These are phyloP conservation scores for Magnaporthiopsis incrustans DNA, from an alignment of 2,329 filamentous ascomycete genomes.

Conservation along the genomic window DNA sequence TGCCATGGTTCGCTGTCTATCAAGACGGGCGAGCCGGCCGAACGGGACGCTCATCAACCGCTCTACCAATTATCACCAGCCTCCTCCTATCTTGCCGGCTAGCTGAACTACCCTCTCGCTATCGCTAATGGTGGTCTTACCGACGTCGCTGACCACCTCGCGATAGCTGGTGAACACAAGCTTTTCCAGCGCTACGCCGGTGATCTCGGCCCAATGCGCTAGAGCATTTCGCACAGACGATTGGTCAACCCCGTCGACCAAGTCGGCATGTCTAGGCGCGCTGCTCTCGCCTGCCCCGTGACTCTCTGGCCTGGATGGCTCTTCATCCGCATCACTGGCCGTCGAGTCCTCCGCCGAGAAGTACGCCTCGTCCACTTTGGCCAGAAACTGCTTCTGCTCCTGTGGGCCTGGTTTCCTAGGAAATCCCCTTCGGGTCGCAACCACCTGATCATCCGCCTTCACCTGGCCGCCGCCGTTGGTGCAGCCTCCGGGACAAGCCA, in stretches of 20 bases:
- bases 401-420: slow-evolving; percentile 56
- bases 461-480: slow-evolving; percentile 97
- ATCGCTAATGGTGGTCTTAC: slow-evolving; percentile 60
- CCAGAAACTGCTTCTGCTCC: slow-evolving; percentile 81
- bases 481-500: slow-evolving; percentile 98
- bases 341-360: slow-evolving; percentile 61
- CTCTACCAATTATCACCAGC: slow-evolving; percentile 56
- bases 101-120: slow-evolving; percentile 80
- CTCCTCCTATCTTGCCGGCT: slow-evolving; percentile 84
- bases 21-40: slow-evolving; percentile 15
- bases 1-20: slow-evolving; percentile 15
- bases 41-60: slow-evolving; percentile 9
- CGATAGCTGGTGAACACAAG: slow-evolving; percentile 82
- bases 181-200: slow-evolving; percentile 61
- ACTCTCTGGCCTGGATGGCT: slow-evolving; percentile 13
- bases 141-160: slow-evolving; percentile 90
- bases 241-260: slow-evolving; percentile 57
- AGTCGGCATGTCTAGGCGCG: not conserved
- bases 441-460: slow-evolving; percentile 71
- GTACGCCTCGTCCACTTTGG: slow-evolving; percentile 80
- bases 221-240: slow-evolving; percentile 60
- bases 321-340: slow-evolving; percentile 19
- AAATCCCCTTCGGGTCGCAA: slow-evolving; percentile 40
- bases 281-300: slow-evolving; percentile 23
- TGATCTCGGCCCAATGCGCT: slow-evolving; percentile 66